Evolutionary conservation across 371 early-diverging fungal species (phyloP).

Genomic region (Rhizopus sp.): DNA sequence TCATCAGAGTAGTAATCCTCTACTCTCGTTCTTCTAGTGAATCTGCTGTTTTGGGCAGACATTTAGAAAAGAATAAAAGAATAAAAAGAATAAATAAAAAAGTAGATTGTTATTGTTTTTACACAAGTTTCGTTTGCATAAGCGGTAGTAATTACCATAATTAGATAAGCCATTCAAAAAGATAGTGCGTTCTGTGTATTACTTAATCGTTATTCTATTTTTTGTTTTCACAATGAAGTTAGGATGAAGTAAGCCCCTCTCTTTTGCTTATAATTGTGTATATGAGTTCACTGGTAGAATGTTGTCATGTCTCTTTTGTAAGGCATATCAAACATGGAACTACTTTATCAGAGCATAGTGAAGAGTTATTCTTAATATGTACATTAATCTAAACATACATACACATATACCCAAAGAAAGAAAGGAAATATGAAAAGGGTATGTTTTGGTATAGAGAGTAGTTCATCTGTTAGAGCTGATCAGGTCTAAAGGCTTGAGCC

Average conservation of each 20-base stretch:
- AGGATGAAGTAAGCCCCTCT: too few relatives aligned
- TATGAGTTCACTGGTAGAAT: too few relatives aligned
- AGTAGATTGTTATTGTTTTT: slow-evolving; percentile 12
- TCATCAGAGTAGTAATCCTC: slow-evolving; percentile 21
- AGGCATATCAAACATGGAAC: too few relatives aligned
- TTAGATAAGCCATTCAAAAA: not conserved
- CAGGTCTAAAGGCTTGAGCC: too few relatives aligned
- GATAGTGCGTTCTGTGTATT: not conserved
- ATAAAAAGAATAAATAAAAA: not conserved
- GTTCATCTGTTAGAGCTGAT: too few relatives aligned
- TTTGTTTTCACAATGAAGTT: too few relatives aligned
- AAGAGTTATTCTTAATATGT: too few relatives aligned
- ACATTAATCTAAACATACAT: too few relatives aligned
- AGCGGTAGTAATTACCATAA: slow-evolving; percentile 1
- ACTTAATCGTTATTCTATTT: not conserved
- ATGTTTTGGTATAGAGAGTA: not conserved
- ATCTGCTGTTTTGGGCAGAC: slow-evolving; percentile 9
- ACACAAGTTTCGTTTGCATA: not conserved
- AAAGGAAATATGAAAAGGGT: not conserved
- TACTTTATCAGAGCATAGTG: too few relatives aligned
- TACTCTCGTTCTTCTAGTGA: slow-evolving; percentile 10
- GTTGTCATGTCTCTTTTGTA: too few relatives aligned
- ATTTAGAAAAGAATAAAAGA: slow-evolving; percentile 4
- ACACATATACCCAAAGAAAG: too few relatives aligned
- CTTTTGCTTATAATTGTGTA: too few relatives aligned